These are phyloP conservation scores for Komagataella mondaviorum DNA, from an alignment of 805 yeast genomes.

Conservation along the genomic window DNA sequence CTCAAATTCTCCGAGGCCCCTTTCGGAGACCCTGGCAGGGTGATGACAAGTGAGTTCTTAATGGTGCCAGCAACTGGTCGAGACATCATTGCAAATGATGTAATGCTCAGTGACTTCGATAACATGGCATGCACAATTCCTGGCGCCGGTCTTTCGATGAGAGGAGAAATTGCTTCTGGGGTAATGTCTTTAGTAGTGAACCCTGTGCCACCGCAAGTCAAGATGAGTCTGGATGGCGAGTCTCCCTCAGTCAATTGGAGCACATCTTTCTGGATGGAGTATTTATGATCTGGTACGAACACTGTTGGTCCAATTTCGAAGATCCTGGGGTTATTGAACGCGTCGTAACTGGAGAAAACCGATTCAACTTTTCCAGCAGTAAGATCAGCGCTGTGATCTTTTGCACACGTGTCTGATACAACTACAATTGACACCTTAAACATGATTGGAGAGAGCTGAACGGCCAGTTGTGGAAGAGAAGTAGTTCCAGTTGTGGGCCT, in stretches of 20 bases:
- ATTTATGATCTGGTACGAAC: conserved; percentile 23
- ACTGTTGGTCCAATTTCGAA: conserved; percentile 2
- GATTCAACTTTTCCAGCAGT: conserved; percentile 4
- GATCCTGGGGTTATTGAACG: conserved; percentile 6
- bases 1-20: conserved; percentile 31
- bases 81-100: conserved; percentile 34
- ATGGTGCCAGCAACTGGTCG: conserved; percentile 37
- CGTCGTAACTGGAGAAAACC: conserved; percentile 14
- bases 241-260: conserved; percentile 12
- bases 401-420: conserved; percentile 25
- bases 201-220: conserved; percentile 46
- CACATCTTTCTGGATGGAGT: conserved; percentile 17
- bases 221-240: conserved; percentile 14
- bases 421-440: conserved; percentile 21
- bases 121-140: conserved; percentile 37
- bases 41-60: conserved; percentile 22
- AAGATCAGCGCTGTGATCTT: conserved; percentile 17
- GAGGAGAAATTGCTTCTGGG: conserved; percentile 33
- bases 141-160: conserved; percentile 30
- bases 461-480: background rate
- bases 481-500: background rate
- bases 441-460: background rate
- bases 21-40: conserved; percentile 40
- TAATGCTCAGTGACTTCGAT: conserved; percentile 23
- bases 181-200: conserved; percentile 30